These are phyloP conservation scores for Tylopilus sp. DNA, from an alignment of 768 basidiomycete species.

Conservation along the genomic window DNA sequence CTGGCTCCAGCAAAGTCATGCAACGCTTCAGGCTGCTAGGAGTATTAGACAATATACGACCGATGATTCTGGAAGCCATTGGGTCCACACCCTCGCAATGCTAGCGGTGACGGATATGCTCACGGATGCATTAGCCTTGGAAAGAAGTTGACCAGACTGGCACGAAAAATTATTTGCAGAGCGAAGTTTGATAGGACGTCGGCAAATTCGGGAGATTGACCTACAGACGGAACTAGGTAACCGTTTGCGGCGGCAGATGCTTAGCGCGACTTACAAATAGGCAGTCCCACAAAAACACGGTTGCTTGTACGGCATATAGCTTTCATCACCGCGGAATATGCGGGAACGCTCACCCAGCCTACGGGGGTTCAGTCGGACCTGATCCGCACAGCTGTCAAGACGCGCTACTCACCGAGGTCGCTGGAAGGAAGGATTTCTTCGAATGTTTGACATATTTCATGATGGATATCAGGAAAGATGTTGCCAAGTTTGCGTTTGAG, in stretches of 20 bases:
- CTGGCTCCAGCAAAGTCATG: constrained; percentile 28
- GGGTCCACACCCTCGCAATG: constrained; percentile 14
- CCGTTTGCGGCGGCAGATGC: neutral
- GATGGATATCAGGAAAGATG: constrained; percentile 32
- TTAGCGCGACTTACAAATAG: constrained; percentile 32
- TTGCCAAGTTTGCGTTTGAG: constrained; percentile 33
- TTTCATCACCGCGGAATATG: constrained; percentile 27
- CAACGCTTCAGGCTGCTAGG: constrained; percentile 29
- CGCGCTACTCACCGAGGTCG: constrained; percentile 17
- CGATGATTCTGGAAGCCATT: constrained; percentile 26
- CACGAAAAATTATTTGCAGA: constrained; percentile 30
- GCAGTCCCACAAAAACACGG: constrained; percentile 39
- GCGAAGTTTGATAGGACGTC: constrained; percentile 34
- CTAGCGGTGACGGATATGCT: constrained; percentile 9
- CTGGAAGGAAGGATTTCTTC: constrained; percentile 25
- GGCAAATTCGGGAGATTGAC: constrained; percentile 36
- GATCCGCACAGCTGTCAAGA: constrained; percentile 8
- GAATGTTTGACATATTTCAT: constrained; percentile 33
- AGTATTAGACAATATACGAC: constrained; percentile 32
- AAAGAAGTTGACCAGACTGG: constrained; percentile 32
- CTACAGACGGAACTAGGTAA: constrained; percentile 22
- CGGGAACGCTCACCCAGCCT: constrained; percentile 32
- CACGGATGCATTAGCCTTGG: constrained; percentile 35
- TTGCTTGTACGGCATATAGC: constrained; percentile 38
- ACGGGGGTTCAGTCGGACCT: neutral